phyloP scores from a whole-genome alignment of 306 rosid genomes.

The Vachellia pachyceras region DNA sequence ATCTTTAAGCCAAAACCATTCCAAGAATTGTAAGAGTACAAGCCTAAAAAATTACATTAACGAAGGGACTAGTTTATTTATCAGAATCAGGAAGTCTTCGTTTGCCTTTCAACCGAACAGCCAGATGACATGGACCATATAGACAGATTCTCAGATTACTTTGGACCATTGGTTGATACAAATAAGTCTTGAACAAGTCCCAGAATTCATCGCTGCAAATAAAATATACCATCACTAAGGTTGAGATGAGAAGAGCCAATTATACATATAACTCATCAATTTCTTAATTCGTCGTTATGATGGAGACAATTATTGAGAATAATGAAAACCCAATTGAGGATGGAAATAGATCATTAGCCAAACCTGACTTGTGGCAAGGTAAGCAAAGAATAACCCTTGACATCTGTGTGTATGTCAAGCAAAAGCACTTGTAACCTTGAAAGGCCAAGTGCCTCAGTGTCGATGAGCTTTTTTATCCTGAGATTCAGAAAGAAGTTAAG shows the following conservation, averaged over 20 bases:
- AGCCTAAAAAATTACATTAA: too few relatives aligned
- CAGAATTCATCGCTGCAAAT: conserved; percentile 85
- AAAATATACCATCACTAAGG: neutral
- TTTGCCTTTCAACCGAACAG: conserved; percentile 49
- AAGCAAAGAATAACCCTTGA: conserved; percentile 83
- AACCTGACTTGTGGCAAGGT: conserved; percentile 98
- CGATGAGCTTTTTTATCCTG: conserved; percentile 90
- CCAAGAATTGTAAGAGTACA: too few relatives aligned
- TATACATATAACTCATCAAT: neutral
- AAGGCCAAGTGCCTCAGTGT: conserved; percentile 77
- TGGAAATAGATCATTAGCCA: conserved; percentile 24
- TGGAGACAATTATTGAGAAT: neutral
- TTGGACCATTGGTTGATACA: conserved; percentile 62
- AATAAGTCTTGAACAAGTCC: conserved; percentile 81
- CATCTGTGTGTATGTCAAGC: conserved; percentile 76
- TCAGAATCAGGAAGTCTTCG: conserved; percentile 17
- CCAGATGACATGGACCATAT: conserved; percentile 51
- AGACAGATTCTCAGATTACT: conserved; percentile 68
- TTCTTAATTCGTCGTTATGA: neutral
- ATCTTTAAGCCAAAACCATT: too few relatives aligned
- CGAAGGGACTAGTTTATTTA: neutral
- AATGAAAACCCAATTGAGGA: neutral
- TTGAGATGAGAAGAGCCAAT: too few relatives aligned
- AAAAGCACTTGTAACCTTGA: conserved; percentile 77
- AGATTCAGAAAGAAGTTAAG: neutral